These are phyloP conservation scores for Neurospora crassa DNA, from an alignment of 2,329 filamentous ascomycete genomes.

Conservation along the genomic window DNA sequence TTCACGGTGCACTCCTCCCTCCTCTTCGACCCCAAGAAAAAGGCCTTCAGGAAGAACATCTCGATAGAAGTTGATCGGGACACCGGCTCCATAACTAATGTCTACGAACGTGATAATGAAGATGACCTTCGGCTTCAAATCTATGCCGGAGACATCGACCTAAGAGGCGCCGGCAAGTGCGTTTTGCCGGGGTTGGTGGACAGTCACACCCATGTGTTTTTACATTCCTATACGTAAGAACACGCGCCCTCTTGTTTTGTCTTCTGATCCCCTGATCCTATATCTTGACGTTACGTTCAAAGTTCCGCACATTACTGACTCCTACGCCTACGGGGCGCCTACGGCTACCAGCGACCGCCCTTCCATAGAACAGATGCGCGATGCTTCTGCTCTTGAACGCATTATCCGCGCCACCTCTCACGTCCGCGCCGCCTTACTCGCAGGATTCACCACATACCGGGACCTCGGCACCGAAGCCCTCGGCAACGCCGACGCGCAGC, in stretches of 20 bases:
- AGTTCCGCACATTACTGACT: too few species aligned
- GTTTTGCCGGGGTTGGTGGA: slow-evolving; percentile 45
- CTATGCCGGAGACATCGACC: slow-evolving; percentile 35
- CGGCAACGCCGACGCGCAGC: slow-evolving; percentile 36
- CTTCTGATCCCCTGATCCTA: too few species aligned
- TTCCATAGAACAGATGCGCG: slow-evolving; percentile 41
- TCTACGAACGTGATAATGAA: slow-evolving; percentile 21
- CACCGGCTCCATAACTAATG: slow-evolving; percentile 30
- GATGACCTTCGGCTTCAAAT: slow-evolving; percentile 15
- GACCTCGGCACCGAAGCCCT: slow-evolving; percentile 46
- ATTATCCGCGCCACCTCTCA: slow-evolving; percentile 45
- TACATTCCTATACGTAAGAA: slow-evolving; percentile 35
- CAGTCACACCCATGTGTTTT: slow-evolving; percentile 46
- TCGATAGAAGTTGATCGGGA: slow-evolving; percentile 31
- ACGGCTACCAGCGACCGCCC: slow-evolving; percentile 20
- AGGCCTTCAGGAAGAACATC: slow-evolving; percentile 29
- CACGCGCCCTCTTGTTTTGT: too few species aligned
- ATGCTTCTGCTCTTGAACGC: slow-evolving; percentile 46
- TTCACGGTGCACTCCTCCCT: slow-evolving; percentile 34
- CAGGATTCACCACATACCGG: slow-evolving; percentile 50
- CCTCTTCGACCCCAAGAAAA: slow-evolving; percentile 36
- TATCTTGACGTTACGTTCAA: too few species aligned
- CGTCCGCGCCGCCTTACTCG: slow-evolving; percentile 39
- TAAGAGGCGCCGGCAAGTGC: slow-evolving; percentile 34
- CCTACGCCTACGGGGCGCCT: too few species aligned